Evolutionary conservation across 2,329 filamentous ascomycete genomes (phyloP).

Genomic region (Arthrobotrys musiformis): DNA sequence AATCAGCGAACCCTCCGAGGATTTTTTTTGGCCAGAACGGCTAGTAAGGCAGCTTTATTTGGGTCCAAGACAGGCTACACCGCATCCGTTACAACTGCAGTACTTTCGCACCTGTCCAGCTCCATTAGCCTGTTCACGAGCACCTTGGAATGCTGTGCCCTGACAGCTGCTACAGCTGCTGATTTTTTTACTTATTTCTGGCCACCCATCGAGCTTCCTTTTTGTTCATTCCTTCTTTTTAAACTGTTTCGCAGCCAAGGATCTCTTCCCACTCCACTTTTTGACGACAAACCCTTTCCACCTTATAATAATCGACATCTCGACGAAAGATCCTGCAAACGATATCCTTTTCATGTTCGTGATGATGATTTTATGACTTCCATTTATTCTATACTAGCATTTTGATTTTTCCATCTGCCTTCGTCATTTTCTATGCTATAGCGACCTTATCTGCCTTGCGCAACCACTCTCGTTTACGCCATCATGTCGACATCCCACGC

Average conservation of each 20-base stretch:
- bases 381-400: not conserved
- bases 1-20: conserved; percentile 1
- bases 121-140: not conserved
- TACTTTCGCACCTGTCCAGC: not conserved
- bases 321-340: not conserved
- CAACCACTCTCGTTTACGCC: conserved; percentile 29
- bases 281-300: not conserved
- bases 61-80: conserved; percentile 20
- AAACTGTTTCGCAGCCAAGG: conserved; percentile 31
- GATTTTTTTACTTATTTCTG: conserved; percentile 43
- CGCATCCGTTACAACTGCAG: conserved; percentile 25
- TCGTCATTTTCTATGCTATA: conserved; percentile 13
- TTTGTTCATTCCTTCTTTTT: conserved; percentile 27
- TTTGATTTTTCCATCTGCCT: not conserved
- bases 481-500: conserved; percentile 43
- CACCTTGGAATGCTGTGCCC: conserved; percentile 14
- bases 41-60: conserved; percentile 42
- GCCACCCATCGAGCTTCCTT: conserved; percentile 31
- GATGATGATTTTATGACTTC: conserved; percentile 23
- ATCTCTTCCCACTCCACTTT: conserved; percentile 3
- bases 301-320: not conserved
- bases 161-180: conserved; percentile 29
- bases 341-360: conserved; percentile 12
- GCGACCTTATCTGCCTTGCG: conserved; percentile 5
- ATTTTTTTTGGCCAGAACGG: conserved; percentile 17